Conservation (phyloP, 495 filamentous ascomycete species). For the Xylaria scruposa region DNA sequence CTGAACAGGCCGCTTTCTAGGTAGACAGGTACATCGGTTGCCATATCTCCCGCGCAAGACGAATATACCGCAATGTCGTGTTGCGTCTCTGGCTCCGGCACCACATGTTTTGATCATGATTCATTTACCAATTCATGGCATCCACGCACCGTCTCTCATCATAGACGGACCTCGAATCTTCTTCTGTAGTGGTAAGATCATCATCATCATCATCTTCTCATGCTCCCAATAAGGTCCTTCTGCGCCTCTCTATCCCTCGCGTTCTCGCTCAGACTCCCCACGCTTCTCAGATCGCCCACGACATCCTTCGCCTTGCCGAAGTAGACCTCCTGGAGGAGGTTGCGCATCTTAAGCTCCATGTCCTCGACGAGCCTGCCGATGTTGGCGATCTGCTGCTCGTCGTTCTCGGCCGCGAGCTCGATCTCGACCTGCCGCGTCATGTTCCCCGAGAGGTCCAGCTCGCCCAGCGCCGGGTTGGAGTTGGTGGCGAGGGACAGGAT, state of each 20-base stretch:
- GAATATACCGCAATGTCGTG: not conserved
- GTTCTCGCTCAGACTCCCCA: slow-evolving; percentile 81
- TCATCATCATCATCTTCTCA: slow-evolving; percentile 47
- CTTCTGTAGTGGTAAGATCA: not conserved
- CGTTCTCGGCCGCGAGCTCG: slow-evolving; percentile 86
- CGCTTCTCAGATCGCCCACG: slow-evolving; percentile 95
- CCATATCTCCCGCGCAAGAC: not conserved
- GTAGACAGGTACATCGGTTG: not conserved
- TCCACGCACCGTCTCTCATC: not conserved
- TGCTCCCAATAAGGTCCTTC: slow-evolving; percentile 86
- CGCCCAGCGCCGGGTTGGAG: slow-evolving; percentile 72
- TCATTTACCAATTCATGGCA: not conserved
- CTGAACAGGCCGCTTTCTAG: not conserved
- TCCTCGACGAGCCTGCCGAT: slow-evolving; percentile 96
- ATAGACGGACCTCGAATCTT: not conserved
- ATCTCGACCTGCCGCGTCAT: slow-evolving; percentile 96
- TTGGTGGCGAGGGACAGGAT: slow-evolving; percentile 84
- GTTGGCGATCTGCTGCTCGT: slow-evolving; percentile 94
- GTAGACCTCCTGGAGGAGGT: slow-evolving; percentile 97
- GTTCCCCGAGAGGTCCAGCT: slow-evolving; percentile 93
- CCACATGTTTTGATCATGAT: not conserved
- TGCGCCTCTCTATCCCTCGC: slow-evolving; percentile 87
- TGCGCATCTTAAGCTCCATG: slow-evolving; percentile 99
- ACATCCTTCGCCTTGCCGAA: slow-evolving; percentile 99
- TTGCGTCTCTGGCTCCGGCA: not conserved